Evolutionary conservation across 441 rosid species (phyloP), one percentile per base, ranked within the genome.

Genomic region (Euphorbia neoarborescens): DNA sequence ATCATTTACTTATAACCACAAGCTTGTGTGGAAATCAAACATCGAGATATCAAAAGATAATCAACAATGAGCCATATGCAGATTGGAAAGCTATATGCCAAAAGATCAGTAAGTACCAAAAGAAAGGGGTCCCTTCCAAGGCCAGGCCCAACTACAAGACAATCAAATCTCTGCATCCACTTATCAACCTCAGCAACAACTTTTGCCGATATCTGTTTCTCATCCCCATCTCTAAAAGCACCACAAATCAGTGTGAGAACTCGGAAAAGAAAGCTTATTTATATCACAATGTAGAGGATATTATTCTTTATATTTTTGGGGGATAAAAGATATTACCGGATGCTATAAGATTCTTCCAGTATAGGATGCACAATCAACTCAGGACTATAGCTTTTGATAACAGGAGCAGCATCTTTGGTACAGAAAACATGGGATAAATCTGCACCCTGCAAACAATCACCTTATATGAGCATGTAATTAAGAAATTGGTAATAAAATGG

Each of bases 351-450:
- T 77, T 94, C 97, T 69, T 89, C 92, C 66, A 94, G 78, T 77
- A 94, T 71, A 56, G 96, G 99, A 70, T 94, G 99, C 68, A 94
- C 96, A 61, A 94, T 90, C 73, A 94, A 79, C 76, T 94, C 96
- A 63, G 99, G 99, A 76, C 99, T 94, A 42, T 94, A 94, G 76
- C 97, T 79, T 85, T 94, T 94, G 71, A 94, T 90, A 72, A 94
- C 94, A 2, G 89, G 84, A 66, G 96, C 97, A 76, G 95, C 99
- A 78, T 90, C 99, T 82, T 86, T 86, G 0, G 99, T 91, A 80
- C 97, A 91, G 84, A 94, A 91, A 63, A 94, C 96, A 86, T 91
- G 99, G 17, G 99, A 89, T 78, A 93, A 84, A 87, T 91, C 98
- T 46, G 96, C 98, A 69, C 98, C 97, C 97, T 90, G 77, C 70